Evolutionary conservation across 2,329 filamentous ascomycete species (phyloP).

Genomic region (Calonectria fujianensis): DNA sequence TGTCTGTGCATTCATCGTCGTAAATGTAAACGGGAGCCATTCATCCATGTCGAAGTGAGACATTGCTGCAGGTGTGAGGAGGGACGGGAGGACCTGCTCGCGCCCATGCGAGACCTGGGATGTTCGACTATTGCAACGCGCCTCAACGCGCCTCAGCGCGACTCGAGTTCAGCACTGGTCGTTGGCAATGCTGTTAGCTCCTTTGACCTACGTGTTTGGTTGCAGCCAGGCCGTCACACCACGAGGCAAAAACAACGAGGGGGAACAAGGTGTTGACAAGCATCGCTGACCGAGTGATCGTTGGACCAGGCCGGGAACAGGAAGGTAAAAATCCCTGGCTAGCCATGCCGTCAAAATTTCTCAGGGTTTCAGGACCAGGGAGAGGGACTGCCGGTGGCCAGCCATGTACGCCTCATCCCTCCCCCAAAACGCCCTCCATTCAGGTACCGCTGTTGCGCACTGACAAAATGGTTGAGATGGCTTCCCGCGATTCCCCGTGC

Average conservation of each 20-base stretch:
- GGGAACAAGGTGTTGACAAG: background rate
- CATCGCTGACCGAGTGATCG: background rate
- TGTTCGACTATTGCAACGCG: background rate
- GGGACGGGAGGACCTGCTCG: background rate
- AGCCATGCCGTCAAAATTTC: slow-evolving; percentile 10
- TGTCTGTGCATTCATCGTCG: background rate
- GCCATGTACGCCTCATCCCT: background rate
- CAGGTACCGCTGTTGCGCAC: slow-evolving; percentile 1
- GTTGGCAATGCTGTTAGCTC: background rate
- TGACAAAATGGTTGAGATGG: slow-evolving; percentile 17
- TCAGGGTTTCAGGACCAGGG: slow-evolving; percentile 9
- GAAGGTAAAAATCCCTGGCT: background rate
- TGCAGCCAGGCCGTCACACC: slow-evolving; percentile 1
- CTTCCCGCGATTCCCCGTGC: slow-evolving; percentile 13
- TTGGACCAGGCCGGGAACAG: slow-evolving; percentile 5
- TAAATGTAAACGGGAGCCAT: background rate
- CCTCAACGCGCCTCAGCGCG: background rate
- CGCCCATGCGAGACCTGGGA: background rate
- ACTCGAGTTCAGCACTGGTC: background rate
- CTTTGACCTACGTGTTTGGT: background rate
- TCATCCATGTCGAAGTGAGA: no score
- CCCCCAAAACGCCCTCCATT: slow-evolving; percentile 12
- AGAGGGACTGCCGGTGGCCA: background rate
- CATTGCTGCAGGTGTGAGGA: background rate
- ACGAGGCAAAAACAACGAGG: background rate